phyloP scores from a whole-genome alignment of 2,329 filamentous ascomycete genomes.

The Botrytis tulipae region DNA sequence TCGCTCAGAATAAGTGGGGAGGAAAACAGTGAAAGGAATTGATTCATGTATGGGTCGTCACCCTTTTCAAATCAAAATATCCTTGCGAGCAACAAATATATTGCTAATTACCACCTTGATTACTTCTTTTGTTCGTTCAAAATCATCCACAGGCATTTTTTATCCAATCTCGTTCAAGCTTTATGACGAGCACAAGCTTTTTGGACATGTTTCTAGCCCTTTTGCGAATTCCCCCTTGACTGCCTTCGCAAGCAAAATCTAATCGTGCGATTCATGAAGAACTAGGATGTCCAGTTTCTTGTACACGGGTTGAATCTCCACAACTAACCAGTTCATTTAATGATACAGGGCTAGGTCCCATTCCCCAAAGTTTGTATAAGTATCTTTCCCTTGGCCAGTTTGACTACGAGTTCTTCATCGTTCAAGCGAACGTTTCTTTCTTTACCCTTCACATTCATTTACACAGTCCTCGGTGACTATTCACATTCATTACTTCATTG shows the following conservation, averaged over 20 bases:
- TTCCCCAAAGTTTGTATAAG: conserved; percentile 7
- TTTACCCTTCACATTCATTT: conserved; percentile 21
- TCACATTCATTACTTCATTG: conserved; percentile 21
- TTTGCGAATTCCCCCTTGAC: background rate
- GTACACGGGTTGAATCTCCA: background rate
- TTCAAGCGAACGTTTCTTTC: conserved; percentile 18
- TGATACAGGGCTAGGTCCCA: background rate
- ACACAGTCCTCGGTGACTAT: conserved; percentile 17
- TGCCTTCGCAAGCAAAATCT: background rate
- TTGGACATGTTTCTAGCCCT: background rate
- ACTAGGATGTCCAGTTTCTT: background rate
- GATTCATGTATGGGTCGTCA: conserved; percentile 2
- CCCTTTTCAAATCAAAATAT: conserved; percentile 3
- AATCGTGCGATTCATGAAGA: background rate
- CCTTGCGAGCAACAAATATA: conserved; percentile 19
- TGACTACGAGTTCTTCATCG: background rate
- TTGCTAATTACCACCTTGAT: conserved; percentile 14
- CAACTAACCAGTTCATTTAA: conserved; percentile 6
- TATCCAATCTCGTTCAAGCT: background rate
- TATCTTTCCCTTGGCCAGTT: conserved; percentile 6
- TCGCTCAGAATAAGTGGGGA: background rate
- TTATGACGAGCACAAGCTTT: background rate
- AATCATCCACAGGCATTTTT: background rate
- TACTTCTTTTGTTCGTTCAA: background rate
- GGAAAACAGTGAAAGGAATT: background rate